Percentiles rank a stretch among this genome's conserved stretches.
Evolutionary conservation across 352 stramenopile genomes (phyloP).

Genomic region (Phytophthora aleatoria): DNA sequence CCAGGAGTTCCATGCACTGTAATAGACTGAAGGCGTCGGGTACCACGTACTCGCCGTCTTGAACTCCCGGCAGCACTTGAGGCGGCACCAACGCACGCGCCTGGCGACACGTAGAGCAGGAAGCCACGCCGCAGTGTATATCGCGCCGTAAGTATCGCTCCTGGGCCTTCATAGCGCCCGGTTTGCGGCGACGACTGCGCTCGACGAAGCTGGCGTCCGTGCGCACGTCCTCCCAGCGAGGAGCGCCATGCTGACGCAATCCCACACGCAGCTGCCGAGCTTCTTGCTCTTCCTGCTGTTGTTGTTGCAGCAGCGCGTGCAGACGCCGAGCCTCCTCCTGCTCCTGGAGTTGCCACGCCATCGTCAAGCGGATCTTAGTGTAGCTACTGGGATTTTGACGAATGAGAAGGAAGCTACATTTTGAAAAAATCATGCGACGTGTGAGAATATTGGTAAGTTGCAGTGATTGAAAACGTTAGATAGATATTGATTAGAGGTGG

Average conservation of each 20-base stretch:
- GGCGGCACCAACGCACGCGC: conserved; percentile 28
- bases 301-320: conserved; percentile 17
- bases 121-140: conserved; percentile 66
- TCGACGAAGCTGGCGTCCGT: conserved; percentile 75
- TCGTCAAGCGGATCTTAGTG: conserved; percentile 21
- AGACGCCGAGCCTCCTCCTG: conserved; percentile 37
- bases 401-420: conserved; percentile 24
- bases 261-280: conserved; percentile 28
- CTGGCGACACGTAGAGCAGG: conserved; percentile 46
- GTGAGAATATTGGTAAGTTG: conserved; percentile 6
- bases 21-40: conserved; percentile 74
- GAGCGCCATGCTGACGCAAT: conserved; percentile 24
- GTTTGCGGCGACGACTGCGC: conserved; percentile 75
- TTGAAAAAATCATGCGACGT: conserved; percentile 17
- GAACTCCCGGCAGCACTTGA: conserved; percentile 43
- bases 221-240: conserved; percentile 55
- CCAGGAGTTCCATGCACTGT: conserved; percentile 80
- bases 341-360: conserved; percentile 41
- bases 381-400: conserved; percentile 10
- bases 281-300: conserved; percentile 37
- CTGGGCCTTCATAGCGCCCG: conserved; percentile 64
- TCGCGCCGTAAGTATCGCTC: conserved; percentile 79
- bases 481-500: conserved; percentile 10
- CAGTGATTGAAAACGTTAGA: too few species aligned
- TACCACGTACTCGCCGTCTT: conserved; percentile 59